Conservation (phyloP, 2,329 filamentous ascomycete species). For the Rhexocercosporidium sp. region DNA sequence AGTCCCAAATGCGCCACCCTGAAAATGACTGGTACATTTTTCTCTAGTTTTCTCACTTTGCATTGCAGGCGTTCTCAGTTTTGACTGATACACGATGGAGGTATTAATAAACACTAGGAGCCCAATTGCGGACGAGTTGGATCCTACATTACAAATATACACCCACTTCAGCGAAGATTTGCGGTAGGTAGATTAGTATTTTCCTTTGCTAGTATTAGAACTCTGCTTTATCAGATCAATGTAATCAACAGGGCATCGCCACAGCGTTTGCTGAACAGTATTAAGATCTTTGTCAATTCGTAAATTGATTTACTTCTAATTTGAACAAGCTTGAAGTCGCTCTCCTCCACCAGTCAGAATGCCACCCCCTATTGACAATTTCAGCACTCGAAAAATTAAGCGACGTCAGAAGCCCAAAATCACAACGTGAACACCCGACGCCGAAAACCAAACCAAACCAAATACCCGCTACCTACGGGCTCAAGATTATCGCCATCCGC, state of each 20-base stretch:
- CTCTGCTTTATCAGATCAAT: background rate
- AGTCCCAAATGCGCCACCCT: constrained; percentile 17
- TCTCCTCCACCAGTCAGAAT: background rate
- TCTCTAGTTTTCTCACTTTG: background rate
- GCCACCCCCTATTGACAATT: background rate
- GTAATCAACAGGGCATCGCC: background rate
- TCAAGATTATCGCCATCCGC: too few species aligned
- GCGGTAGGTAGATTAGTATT: background rate
- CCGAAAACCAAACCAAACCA: background rate
- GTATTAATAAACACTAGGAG: background rate
- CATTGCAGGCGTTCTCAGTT: constrained; percentile 6
- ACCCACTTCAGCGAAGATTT: background rate
- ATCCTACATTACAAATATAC: background rate
- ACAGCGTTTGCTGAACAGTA: too few species aligned
- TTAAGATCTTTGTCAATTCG: too few species aligned
- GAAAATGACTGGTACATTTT: constrained; percentile 11
- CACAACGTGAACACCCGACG: background rate
- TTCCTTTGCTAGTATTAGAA: background rate
- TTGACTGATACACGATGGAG: background rate
- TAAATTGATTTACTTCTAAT: too few species aligned
- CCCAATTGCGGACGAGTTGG: background rate
- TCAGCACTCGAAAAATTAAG: background rate
- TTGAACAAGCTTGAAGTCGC: too few species aligned
- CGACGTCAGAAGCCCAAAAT: background rate
- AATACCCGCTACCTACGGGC: too few species aligned